These are phyloP conservation scores for Pestalotiopsis sp. DNA, from an alignment of 2,329 filamentous ascomycete genomes.

Conservation along the genomic window DNA sequence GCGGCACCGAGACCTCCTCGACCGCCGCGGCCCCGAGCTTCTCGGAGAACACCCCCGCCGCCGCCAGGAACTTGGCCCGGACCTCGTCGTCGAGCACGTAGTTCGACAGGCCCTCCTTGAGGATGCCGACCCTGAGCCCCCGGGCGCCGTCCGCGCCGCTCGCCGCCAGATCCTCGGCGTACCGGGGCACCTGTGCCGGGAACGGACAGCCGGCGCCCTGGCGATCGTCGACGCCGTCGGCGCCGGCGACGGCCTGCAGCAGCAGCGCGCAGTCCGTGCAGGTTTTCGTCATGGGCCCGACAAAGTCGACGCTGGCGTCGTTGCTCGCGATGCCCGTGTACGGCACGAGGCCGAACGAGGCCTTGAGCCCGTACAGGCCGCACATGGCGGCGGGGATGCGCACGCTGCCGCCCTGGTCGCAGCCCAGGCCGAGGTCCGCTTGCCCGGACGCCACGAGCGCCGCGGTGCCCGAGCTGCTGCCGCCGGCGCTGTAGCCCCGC, in stretches of 20 bases:
- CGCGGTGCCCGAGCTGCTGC: constrained; percentile 46
- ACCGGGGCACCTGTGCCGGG: constrained; percentile 20
- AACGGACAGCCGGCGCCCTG: constrained; percentile 26
- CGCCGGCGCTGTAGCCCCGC: constrained; percentile 46
- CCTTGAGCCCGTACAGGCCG: constrained; percentile 36
- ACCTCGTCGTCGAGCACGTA: constrained; percentile 28
- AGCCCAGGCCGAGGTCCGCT: constrained; percentile 35
- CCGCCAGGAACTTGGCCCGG: constrained; percentile 25
- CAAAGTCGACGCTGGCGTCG: constrained; percentile 34
- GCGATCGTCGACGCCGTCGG: constrained; percentile 35
- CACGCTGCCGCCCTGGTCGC: constrained; percentile 38
- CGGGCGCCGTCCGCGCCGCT: constrained; percentile 14
- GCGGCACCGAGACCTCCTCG: constrained; percentile 29
- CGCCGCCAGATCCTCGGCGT: constrained; percentile 16
- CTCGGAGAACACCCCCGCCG: constrained; percentile 25
- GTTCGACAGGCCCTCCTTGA: constrained; percentile 30
- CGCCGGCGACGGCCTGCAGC: constrained; percentile 33
- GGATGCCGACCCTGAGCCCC: constrained; percentile 31
- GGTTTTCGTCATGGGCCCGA: constrained; percentile 32
- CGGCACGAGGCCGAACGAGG: constrained; percentile 34
- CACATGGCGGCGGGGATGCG: constrained; percentile 34
- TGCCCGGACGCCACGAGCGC: constrained; percentile 41
- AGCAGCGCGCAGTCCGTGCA: constrained; percentile 32
- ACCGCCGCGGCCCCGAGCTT: constrained; percentile 29
- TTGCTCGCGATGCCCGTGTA: constrained; percentile 36